These are phyloP conservation scores for Mucor mucedo DNA, from an alignment of 371 early-diverging fungal species.

Conservation along the genomic window DNA sequence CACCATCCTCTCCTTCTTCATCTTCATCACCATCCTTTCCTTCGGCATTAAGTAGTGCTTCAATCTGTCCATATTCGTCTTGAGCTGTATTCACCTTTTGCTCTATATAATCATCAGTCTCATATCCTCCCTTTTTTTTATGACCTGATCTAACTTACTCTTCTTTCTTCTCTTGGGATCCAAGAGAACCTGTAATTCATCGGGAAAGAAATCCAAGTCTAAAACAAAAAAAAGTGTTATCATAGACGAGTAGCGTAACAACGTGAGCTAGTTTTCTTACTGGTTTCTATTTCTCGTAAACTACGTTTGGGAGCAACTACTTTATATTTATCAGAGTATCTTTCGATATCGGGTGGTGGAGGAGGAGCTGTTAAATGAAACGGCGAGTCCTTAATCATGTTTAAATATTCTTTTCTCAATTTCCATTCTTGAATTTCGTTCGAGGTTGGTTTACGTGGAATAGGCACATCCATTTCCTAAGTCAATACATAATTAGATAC, in stretches of 20 bases:
- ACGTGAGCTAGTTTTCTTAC: slow-evolving; percentile 16
- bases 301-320: slow-evolving; percentile 28
- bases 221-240: background rate
- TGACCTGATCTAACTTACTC: slow-evolving; percentile 27
- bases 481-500: background rate
- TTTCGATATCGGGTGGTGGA: slow-evolving; percentile 50
- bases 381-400: slow-evolving; percentile 40
- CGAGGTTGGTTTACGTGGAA: slow-evolving; percentile 48
- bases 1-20: slow-evolving; percentile 30
- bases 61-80: slow-evolving; percentile 38
- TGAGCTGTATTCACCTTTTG: slow-evolving; percentile 23
- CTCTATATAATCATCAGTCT: slow-evolving; percentile 18
- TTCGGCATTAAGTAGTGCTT: slow-evolving; percentile 43
- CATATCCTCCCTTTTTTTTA: background rate
- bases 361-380: slow-evolving; percentile 41
- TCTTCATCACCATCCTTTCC: slow-evolving; percentile 38
- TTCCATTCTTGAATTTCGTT: slow-evolving; percentile 42
- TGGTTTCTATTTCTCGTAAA: slow-evolving; percentile 49
- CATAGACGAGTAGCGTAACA: too few species aligned
- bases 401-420: slow-evolving; percentile 36
- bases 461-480: slow-evolving; percentile 52
- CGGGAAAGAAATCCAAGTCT: slow-evolving; percentile 58
- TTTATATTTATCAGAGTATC: slow-evolving; percentile 57
- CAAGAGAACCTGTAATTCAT: slow-evolving; percentile 51
- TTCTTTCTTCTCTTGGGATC: slow-evolving; percentile 49